Conservation (phyloP, 2,329 filamentous ascomycete species). For the Cytospora schulzeri region DNA sequence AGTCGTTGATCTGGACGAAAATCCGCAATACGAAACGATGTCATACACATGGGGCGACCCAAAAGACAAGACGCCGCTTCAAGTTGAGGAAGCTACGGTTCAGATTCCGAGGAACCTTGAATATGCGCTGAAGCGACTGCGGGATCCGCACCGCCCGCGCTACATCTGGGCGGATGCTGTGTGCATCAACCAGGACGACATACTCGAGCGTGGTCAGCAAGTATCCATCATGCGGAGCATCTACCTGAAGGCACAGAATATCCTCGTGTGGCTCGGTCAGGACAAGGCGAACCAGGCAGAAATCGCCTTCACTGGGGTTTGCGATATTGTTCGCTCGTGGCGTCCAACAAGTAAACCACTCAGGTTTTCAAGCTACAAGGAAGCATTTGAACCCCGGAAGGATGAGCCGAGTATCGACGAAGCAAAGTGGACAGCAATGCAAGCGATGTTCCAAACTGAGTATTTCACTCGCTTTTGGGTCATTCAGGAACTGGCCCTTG, state of each 20-base stretch:
- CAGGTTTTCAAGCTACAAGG: constrained; percentile 21
- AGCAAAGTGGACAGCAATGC: constrained; percentile 23
- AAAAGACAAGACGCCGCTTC: constrained; percentile 7
- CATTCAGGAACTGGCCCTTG: constrained; percentile 28
- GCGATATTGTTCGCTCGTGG: constrained; percentile 25
- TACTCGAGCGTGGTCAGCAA: constrained; percentile 13
- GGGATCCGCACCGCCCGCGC: neutral
- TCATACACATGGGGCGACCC: constrained; percentile 19
- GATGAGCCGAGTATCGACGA: constrained; percentile 11
- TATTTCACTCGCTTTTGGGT: constrained; percentile 29
- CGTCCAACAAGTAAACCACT: constrained; percentile 17
- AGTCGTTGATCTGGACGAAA: constrained; percentile 10
- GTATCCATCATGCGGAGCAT: constrained; percentile 17
- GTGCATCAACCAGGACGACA: constrained; percentile 19
- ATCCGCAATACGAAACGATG: constrained; percentile 12
- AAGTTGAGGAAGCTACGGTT: neutral
- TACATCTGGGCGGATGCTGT: constrained; percentile 22
- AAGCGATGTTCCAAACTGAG: constrained; percentile 22
- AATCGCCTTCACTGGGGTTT: constrained; percentile 19
- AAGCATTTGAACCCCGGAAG: constrained; percentile 17
- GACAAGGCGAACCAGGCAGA: constrained; percentile 13
- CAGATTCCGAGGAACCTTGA: constrained; percentile 10
- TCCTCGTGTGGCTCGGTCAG: constrained; percentile 16
- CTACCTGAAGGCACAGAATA: constrained; percentile 8
- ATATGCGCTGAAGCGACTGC: constrained; percentile 10